phyloP scores from a whole-genome alignment of 768 basidiomycete species.

The Suillus sp. region DNA sequence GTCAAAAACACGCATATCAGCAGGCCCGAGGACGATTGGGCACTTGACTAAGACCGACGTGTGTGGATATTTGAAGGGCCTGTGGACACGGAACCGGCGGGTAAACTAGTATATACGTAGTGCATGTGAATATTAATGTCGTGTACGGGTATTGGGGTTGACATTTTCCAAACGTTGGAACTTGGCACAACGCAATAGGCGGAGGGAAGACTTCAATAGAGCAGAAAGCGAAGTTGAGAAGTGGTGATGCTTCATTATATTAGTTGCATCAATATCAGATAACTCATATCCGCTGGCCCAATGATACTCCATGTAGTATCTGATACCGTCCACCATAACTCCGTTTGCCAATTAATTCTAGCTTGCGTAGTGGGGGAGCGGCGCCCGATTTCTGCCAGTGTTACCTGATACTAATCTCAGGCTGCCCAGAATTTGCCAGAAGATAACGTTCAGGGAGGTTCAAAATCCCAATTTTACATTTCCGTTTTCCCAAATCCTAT shows the following conservation, averaged over 20 bases:
- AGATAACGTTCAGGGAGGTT: background rate
- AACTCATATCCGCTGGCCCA: background rate
- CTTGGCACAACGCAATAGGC: background rate
- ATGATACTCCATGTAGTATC: background rate
- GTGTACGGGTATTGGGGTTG: background rate
- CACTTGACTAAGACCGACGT: background rate
- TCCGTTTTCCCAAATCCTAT: background rate
- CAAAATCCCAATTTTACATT: background rate
- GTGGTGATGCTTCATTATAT: background rate
- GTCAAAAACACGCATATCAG: background rate
- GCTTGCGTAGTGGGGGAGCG: background rate
- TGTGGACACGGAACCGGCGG: background rate
- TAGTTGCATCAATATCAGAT: background rate
- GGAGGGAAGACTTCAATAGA: background rate
- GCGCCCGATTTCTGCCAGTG: background rate
- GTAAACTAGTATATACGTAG: too few species aligned
- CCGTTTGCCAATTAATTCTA: background rate
- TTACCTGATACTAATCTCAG: background rate
- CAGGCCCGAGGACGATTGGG: background rate
- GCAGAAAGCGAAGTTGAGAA: background rate
- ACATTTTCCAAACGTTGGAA: background rate
- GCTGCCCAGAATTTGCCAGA: background rate
- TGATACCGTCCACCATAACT: background rate
- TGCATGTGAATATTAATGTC: background rate
- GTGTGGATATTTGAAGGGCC: background rate